Conservation (phyloP, 345 rosid species). For the Eucalyptus pumila region DNA sequence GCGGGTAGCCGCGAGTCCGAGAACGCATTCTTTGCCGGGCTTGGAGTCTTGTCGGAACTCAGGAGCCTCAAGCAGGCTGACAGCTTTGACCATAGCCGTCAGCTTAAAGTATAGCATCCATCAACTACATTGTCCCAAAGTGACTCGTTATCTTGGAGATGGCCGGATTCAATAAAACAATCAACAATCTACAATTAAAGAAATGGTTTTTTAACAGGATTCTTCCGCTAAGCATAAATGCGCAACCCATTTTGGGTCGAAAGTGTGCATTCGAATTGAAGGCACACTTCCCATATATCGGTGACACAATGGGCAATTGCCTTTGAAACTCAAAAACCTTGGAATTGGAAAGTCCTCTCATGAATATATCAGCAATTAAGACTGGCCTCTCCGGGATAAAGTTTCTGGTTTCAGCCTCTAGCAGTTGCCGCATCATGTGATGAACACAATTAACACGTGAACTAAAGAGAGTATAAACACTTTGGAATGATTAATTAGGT, state of each 20-base stretch:
- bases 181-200: not conserved
- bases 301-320: not conserved
- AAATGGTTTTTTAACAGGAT: not conserved
- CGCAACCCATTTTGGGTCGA: not conserved
- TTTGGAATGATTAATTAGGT: not conserved
- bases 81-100: not conserved
- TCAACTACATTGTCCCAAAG: not conserved
- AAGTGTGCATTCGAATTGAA: not conserved
- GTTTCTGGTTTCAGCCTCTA: not conserved
- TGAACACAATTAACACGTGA: not conserved
- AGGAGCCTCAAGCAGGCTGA: not conserved
- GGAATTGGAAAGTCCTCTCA: not conserved
- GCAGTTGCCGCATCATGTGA: not conserved
- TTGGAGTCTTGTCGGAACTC: not conserved
- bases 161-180: not conserved
- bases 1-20: not conserved
- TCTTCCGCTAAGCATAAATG: not conserved
- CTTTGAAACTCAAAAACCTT: not conserved
- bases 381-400: not conserved
- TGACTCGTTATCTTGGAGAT: not conserved
- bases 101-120: not conserved
- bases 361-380: not conserved
- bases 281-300: not conserved
- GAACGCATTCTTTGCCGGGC: not conserved
- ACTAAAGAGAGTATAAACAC: not conserved